Evolutionary conservation across 495 filamentous ascomycete genomes (phyloP), one percentile per base, ranked within the genome.

Genomic region (Neurospora sp.): DNA sequence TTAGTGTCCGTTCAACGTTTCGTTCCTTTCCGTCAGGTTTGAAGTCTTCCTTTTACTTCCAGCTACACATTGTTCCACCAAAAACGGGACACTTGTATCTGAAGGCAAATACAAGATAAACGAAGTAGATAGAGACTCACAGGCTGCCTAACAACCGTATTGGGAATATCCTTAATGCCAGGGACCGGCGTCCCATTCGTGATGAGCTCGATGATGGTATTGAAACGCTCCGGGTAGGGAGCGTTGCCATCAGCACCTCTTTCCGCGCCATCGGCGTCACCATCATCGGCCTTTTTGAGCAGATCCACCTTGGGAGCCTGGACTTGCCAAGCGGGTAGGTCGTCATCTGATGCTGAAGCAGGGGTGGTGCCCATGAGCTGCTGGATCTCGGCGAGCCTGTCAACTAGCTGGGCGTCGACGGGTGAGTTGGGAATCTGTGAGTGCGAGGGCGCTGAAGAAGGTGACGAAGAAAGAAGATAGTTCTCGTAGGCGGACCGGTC

Each of bases 131-230:
- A 37, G 35, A 39, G 61, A 79, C 80, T 73, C 27, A 82, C 78
- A 59, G 81, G 78, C 3, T 90, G 90, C 35, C 87, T 82, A 39
- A 96, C 86, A 8, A 98, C 86, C 0, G 90, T 96, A 74, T 93
- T 87, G 16, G 96, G 94, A 74, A 99, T 96, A 73, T 98, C 86
- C 74, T 90, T 90, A 77, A 99, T 96, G 3, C 96, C 96, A 0
- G 94, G 92, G 69, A 99, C 92, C 4, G 91, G 90, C 79, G 94
- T 88, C 59, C 94, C 94, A 22, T 87, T 91, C 4, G 91, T 91
- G 74, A 99, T 93, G 39, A 98, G 89, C 59, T 93, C 94, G 42
- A 97, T 90, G 69, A 99, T 94, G 72, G 95, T 90, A 38, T 92
- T 89, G 77, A 99, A 98, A 3, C 91, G 91, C 35, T 89, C 90